Evolutionary conservation across 1,139 yeast genomes (phyloP), one percentile per base, ranked within the genome.

Genomic region (Debaryomyces nepalensis): DNA sequence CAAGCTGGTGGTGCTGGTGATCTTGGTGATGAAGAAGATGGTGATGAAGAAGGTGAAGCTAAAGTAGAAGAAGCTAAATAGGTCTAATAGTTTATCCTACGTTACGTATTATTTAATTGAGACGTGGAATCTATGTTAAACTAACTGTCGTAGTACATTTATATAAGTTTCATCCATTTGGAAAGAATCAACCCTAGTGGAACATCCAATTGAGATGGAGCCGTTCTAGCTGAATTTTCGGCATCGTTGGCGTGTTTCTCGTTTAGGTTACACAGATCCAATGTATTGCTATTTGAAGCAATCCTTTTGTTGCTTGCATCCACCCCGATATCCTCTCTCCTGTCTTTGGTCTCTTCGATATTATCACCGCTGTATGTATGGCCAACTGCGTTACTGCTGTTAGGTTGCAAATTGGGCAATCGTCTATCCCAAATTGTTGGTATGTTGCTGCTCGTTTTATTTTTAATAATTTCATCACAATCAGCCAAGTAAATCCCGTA

Each of bases 1-100:
- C 69, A 66, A 52, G 73, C 72, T 34, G 73, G 73, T 45, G 60
- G 53, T n/a, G n/a, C n/a, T n/a, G n/a, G n/a, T n/a, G n/a, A n/a
- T n/a, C n/a, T n/a, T n/a, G n/a, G n/a, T n/a, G n/a, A n/a, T n/a
- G 68, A 54, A 9, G 66, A 27, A 11, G 32, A 27, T n/a, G n/a
- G 48, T 10, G 60, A 53, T 16, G 68, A 47, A 14, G 72, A 54
- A 19, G 64, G 54, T 34, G 70, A 59, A 44, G 62, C 44, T 35
- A 54, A 50, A 44, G 62, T 50, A 31, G 63, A 59, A 26, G 54
- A 52, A 53, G 44, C 41, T 44, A 52, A 40, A 58, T 37, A 39
- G 42, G 20, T 34, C 15, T 15, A 34, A 24, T 38, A 33, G 33
- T 26, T 14, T 21, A 33, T 20, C 12, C n/a, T 24, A 24, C 37